Conservation (phyloP, 179 eudicot species). For the Drosera spatulata region DNA sequence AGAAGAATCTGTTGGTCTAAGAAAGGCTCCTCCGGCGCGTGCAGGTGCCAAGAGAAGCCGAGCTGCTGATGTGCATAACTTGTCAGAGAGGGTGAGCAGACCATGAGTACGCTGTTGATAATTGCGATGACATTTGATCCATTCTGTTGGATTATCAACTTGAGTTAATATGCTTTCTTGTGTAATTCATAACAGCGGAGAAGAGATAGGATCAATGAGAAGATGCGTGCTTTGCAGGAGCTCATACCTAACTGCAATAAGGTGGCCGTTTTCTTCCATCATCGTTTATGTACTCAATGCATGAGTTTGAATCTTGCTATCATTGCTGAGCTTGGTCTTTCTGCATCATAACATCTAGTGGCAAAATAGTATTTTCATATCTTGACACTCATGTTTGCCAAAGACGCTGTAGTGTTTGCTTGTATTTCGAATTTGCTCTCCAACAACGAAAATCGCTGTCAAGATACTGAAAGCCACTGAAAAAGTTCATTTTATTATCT, state of each 20-base stretch:
- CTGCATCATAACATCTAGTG: no score
- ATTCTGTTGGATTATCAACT: neutral
- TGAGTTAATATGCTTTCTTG: neutral
- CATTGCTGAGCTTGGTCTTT: no score
- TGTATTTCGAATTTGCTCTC: neutral
- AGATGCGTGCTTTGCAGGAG: constrained; percentile 75
- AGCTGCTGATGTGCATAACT: constrained; percentile 95
- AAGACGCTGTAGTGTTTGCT: neutral
- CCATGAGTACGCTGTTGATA: neutral
- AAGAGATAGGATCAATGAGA: constrained; percentile 91
- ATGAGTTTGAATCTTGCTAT: no score
- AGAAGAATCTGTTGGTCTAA: constrained; percentile 60
- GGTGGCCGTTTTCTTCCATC: constrained; percentile 15
- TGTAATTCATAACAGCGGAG: constrained; percentile 43
- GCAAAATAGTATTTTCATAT: no score
- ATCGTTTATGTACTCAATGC: no score
- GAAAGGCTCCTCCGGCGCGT: constrained; percentile 37
- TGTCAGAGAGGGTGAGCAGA: constrained; percentile 85
- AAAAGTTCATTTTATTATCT: no score
- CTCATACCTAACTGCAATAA: constrained; percentile 41
- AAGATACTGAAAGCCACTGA: no score
- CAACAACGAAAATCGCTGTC: no score
- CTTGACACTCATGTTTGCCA: neutral
- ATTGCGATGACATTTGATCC: neutral
- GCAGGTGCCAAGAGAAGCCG: constrained; percentile 81